Base-by-base conservation (phyloP, 768 basidiomycete genomes). In the Auriscalpium microsporum region DNA sequence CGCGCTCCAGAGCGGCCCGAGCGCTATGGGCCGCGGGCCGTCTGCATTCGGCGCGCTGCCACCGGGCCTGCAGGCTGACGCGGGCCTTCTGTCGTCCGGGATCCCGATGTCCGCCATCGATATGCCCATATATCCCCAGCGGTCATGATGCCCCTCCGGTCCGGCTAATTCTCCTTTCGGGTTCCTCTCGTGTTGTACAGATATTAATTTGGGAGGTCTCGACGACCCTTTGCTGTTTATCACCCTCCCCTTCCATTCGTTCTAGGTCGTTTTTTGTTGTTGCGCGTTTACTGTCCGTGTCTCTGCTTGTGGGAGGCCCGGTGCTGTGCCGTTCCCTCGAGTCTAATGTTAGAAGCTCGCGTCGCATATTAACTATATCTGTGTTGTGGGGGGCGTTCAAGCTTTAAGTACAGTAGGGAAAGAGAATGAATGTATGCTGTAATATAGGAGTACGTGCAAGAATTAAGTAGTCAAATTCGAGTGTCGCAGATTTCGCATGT, bases 401-500 rank as follows among this genome's bases (percentile, higher is more conserved):
- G 40, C 28, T 28, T 21, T 48, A 48, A 23, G 21, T 23, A 13
- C 46, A 19, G 46, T 48, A 17, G 46, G 46, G 11, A 3, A 48
- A 48, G 21, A 48, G 28, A 28, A 28, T 28, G 28, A 28, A 28
- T 28, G 28, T 28, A 28, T 28, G 28, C 28, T 36, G 42, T 10
- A 47, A 14, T 36, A 50, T 37, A 37, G 14, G 23, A 10, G 37
- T 33, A 33, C 8, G 7, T 50, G 35, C n/a, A 28, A 14, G 19
- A 37, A 28, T n/a, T n/a, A 42, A n/a, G 45, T 48, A 45, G 14
- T 56, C 45, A 61, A 37, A 70, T 47, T 8, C 50, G 59, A 4
- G 63, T 61, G 19, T 69, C 67, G 55, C 70, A 71, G 35, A 71
- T 68, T 17, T 55, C 53, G 53, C 70, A 71, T 8, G 61, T 47